Evolutionary conservation across 805 yeast genomes (phyloP).

Genomic region (Candida anglica): DNA sequence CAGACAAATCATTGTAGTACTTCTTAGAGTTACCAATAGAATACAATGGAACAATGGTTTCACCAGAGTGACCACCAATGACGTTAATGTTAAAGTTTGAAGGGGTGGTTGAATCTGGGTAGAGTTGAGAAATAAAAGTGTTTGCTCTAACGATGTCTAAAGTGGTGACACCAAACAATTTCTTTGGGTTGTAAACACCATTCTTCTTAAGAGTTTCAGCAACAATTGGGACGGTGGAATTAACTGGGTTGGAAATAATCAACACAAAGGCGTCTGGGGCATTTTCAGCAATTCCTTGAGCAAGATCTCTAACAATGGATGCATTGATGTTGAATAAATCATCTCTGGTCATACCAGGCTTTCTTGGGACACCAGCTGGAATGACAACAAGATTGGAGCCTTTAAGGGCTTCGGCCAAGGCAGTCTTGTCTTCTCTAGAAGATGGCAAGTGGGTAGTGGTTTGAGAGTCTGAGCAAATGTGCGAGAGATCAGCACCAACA

Average conservation of each 20-base stretch:
- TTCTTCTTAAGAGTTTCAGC: conserved; percentile 70
- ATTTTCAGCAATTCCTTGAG: conserved; percentile 67
- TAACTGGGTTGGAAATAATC: conserved; percentile 90
- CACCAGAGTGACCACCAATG: conserved; percentile 94
- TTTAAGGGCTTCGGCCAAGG: conserved; percentile 41
- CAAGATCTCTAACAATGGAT: conserved; percentile 68
- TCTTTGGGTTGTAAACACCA: conserved; percentile 66
- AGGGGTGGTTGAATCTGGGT: conserved; percentile 39
- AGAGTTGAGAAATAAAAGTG: conserved; percentile 63
- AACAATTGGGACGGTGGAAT: conserved; percentile 88
- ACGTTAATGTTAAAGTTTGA: conserved; percentile 66
- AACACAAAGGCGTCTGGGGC: conserved; percentile 76
- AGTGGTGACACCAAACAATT: conserved; percentile 84
- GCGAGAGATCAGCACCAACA: conserved; percentile 84
- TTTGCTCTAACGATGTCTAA: conserved; percentile 86
- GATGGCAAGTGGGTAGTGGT: conserved; percentile 62
- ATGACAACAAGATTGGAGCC: conserved; percentile 48
- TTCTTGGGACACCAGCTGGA: conserved; percentile 91
- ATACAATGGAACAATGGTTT: conserved; percentile 85
- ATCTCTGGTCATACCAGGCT: conserved; percentile 93
- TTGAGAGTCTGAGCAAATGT: conserved; percentile 65
- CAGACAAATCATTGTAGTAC: conserved; percentile 41
- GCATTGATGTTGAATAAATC: conserved; percentile 84
- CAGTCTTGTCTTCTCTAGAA: conserved; percentile 44
- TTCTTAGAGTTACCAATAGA: conserved; percentile 38